Base-by-base conservation (phyloP, 1,139 yeast species). In the Geotrichum restrictum region DNA sequence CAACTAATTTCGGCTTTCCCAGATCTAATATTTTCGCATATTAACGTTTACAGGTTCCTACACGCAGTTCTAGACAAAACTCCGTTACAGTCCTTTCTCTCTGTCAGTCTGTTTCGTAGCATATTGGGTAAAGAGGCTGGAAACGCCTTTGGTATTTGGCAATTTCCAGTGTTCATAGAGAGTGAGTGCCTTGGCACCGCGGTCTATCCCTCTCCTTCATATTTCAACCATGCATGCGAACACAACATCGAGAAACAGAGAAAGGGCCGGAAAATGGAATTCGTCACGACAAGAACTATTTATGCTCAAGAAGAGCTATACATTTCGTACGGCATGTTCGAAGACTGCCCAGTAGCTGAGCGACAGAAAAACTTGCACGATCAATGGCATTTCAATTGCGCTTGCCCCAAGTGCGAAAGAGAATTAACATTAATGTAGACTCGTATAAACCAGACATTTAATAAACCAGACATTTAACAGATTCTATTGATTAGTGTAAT, bases 121-220 rank as follows among this genome's bases (percentile, higher is more conserved):
- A 74, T 80, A 3, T 71, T 82, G 45, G 89, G 89, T 1, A 71
- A 77, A 38, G 85, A 82, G 57, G 76, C 83, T 36, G 84, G 86
- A n/a, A 84, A 84, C 63, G 84, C 89, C 0, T 84, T 84, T 68
- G 89, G 89, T 0, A 80, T 83, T 18, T 83, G 91, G 88, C 81
- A 85, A 44, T 64, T 45, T 64, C 72, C 58, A 59, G 69, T 50
- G 54, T 61, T 13, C 78, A 72, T 57, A 47, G 81, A 80, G 45
- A 75, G 78, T 53, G 91, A 84, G 62, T 82, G 79, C 60, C 73
- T 82, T 49, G 91, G 91, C 0, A 81, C 81, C 59, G 77, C 80
- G n/a, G 74, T 84, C 1, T 81, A 75, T 56, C 87, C 89, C 0
- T 75, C 78, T 18, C 88, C 85, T 0, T 83, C 89, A 1, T 83